Evolutionary conservation across 495 filamentous ascomycete species (phyloP).

Genomic region (Pyronema domesticum): DNA sequence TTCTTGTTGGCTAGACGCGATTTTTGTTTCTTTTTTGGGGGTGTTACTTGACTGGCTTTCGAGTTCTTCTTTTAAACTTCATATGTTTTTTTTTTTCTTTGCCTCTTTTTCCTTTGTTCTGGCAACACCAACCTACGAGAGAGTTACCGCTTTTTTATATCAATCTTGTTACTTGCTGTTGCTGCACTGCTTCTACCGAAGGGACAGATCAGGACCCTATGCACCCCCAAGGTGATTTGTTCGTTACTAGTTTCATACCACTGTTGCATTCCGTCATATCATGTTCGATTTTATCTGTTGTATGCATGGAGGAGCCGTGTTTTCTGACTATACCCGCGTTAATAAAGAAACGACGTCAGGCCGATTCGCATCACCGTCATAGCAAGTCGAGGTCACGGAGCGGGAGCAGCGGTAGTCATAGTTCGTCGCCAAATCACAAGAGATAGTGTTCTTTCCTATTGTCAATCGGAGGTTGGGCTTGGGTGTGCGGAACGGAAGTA

Average conservation of each 20-base stretch:
- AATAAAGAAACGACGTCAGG: conserved; percentile 26
- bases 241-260: conserved; percentile 1
- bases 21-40: conserved; percentile 6
- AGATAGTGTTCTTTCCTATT: no score
- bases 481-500: no score
- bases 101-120: not conserved
- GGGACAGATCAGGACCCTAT: no score
- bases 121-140: no score
- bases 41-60: conserved; percentile 2
- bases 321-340: conserved; percentile 22
- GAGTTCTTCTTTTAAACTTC: conserved; percentile 5
- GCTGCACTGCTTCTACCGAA: no score
- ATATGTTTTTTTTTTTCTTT: conserved; percentile 8
- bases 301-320: conserved; percentile 16
- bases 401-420: conserved; percentile 12
- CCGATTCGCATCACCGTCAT: conserved; percentile 19
- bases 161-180: no score
- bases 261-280: not conserved
- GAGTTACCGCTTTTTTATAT: no score
- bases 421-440: conserved; percentile 1
- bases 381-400: conserved; percentile 19
- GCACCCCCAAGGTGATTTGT: not conserved
- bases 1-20: conserved; percentile 5
- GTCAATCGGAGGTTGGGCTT: no score
- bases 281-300: conserved; percentile 9